Evolutionary conservation across 805 yeast genomes (phyloP).

Genomic region (Metschnikowia amazonensis): DNA sequence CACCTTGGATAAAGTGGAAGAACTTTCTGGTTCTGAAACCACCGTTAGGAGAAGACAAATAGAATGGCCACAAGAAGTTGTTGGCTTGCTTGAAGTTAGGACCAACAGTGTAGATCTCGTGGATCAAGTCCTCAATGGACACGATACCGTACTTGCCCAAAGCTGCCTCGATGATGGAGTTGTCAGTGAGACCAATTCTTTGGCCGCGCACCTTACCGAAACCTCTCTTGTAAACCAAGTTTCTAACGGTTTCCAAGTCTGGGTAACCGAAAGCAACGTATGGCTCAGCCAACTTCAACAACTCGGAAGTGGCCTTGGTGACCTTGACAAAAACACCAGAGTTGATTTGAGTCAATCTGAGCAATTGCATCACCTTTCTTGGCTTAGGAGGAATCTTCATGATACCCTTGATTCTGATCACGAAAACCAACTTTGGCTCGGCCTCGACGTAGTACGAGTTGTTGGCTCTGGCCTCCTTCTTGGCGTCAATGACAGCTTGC

Average conservation of each 20-base stretch:
- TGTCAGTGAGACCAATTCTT: slow-evolving; percentile 87
- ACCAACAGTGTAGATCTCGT: slow-evolving; percentile 94
- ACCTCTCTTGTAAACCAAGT: slow-evolving; percentile 96
- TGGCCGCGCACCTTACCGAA: slow-evolving; percentile 96
- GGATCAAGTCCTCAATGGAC: slow-evolving; percentile 90
- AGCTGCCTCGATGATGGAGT: slow-evolving; percentile 80
- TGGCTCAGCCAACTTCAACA: slow-evolving; percentile 91
- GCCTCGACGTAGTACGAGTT: slow-evolving; percentile 95
- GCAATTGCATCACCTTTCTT: slow-evolving; percentile 94
- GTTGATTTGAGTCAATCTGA: slow-evolving; percentile 91
- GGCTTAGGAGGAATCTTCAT: slow-evolving; percentile 98
- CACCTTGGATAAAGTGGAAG: slow-evolving; percentile 97
- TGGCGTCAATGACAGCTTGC: slow-evolving; percentile 80
- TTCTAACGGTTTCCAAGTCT: slow-evolving; percentile 84
- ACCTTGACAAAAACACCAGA: slow-evolving; percentile 92
- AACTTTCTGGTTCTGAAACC: slow-evolving; percentile 98
- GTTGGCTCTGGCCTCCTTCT: slow-evolving; percentile 90
- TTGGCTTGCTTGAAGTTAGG: slow-evolving; percentile 98
- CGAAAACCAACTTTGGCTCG: slow-evolving; percentile 91
- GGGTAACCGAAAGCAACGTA: slow-evolving; percentile 98
- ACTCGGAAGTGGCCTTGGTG: slow-evolving; percentile 93
- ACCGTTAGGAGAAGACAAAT: slow-evolving; percentile 93
- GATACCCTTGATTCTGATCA: slow-evolving; percentile 98
- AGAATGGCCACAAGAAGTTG: slow-evolving; percentile 98
- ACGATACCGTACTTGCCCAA: slow-evolving; percentile 91